Percentiles rank a stretch among this genome's conserved stretches.
Conservation (phyloP, 2,329 filamentous ascomycete genomes). For the Cercospora sp. region DNA sequence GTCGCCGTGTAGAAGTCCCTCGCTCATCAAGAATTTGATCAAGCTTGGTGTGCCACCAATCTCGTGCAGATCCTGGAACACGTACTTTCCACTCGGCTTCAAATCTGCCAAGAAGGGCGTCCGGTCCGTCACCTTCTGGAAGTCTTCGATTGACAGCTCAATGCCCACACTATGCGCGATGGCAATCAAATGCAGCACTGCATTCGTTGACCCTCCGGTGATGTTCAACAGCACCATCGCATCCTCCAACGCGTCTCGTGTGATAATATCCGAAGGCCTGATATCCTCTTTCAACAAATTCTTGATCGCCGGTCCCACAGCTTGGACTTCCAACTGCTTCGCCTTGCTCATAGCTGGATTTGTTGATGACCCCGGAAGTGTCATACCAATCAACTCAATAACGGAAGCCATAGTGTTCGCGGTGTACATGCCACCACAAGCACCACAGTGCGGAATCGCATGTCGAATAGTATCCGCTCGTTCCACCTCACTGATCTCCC, state of each 20-base stretch:
- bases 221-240: conserved; percentile 55
- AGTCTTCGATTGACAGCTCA: conserved; percentile 54
- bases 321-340: conserved; percentile 53
- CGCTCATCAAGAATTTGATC: conserved; percentile 52
- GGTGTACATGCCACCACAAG: conserved; percentile 76
- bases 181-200: conserved; percentile 53
- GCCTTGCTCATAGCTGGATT: conserved; percentile 54
- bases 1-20: conserved; percentile 51
- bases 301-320: conserved; percentile 52
- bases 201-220: conserved; percentile 54
- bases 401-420: conserved; percentile 56
- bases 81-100: conserved; percentile 55
- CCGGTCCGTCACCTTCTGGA: conserved; percentile 52
- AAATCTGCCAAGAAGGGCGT: conserved; percentile 54
- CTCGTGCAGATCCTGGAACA: conserved; percentile 60
- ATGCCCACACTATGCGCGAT: conserved; percentile 53
- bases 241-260: conserved; percentile 51
- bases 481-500: conserved; percentile 86
- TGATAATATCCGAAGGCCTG: conserved; percentile 52
- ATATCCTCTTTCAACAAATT: conserved; percentile 55
- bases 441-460: conserved; percentile 80
- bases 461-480: conserved; percentile 93
- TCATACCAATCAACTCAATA: conserved; percentile 54
- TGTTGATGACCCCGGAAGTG: conserved; percentile 53
- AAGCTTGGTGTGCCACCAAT: conserved; percentile 54